Evolutionary conservation across 2,329 filamentous ascomycete genomes (phyloP).

Genomic region (Chrysosporium queenslandicum): DNA sequence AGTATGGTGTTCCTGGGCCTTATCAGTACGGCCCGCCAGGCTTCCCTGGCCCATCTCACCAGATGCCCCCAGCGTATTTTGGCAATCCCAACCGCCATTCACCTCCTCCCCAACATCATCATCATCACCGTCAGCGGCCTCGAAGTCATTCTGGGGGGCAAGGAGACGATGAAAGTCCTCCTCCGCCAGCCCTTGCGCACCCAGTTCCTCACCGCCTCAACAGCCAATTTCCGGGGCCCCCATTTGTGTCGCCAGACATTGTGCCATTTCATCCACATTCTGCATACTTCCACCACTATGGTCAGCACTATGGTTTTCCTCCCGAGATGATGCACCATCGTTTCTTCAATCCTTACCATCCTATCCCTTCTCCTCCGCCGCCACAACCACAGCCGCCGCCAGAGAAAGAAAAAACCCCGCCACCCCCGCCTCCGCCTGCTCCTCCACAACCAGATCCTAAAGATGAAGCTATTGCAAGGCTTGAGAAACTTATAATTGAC

Average conservation of each 20-base stretch:
- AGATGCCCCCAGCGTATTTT: constrained; percentile 14
- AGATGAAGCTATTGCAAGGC: constrained; percentile 50
- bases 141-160: constrained; percentile 17
- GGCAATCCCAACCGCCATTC: constrained; percentile 13
- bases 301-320: constrained; percentile 14
- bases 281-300: constrained; percentile 3
- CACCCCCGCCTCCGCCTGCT: constrained; percentile 18
- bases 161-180: constrained; percentile 23
- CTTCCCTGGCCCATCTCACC: constrained; percentile 12
- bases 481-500: constrained; percentile 48
- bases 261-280: constrained; percentile 32
- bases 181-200: constrained; percentile 26
- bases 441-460: constrained; percentile 36
- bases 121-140: constrained; percentile 12
- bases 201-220: constrained; percentile 21
- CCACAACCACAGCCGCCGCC: constrained; percentile 11
- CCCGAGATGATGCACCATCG: constrained; percentile 29
- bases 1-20: constrained; percentile 1
- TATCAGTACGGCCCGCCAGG: constrained; percentile 15
- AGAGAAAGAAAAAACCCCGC: constrained; percentile 20
- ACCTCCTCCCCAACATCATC: constrained; percentile 13
- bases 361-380: constrained; percentile 27
- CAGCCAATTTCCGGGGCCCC: constrained; percentile 8
- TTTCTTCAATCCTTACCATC: constrained; percentile 31
- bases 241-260: constrained; percentile 25